Percentiles rank a stretch among this genome's conserved stretches.
phyloP scores from a whole-genome alignment of 1,284 basidiomycete species.

The Tilletia walkeri region DNA sequence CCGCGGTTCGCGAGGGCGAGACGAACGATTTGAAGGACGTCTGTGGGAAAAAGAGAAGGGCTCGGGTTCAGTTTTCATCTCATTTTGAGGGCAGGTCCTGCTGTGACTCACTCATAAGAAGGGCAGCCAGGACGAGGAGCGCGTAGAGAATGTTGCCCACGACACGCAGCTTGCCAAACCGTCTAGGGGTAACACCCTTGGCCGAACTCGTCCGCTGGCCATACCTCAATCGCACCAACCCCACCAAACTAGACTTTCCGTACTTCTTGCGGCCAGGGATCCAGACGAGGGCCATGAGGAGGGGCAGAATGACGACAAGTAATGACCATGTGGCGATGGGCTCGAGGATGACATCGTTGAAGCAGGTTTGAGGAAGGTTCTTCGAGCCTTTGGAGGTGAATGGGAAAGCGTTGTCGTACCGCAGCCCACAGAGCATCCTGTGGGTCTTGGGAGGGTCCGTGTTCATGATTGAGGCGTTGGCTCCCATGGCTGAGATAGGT shows the following conservation, averaged over 20 bases:
- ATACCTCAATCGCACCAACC: not conserved
- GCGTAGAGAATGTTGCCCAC: conserved; percentile 30
- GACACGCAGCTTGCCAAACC: not conserved
- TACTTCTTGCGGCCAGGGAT: conserved; percentile 15
- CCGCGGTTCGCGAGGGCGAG: conserved; percentile 39
- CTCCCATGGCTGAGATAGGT: conserved; percentile 8
- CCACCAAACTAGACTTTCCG: conserved; percentile 11
- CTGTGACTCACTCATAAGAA: conserved; percentile 39
- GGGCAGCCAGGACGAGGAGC: conserved; percentile 33
- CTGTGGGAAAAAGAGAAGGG: conserved; percentile 20
- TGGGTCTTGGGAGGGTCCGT: conserved; percentile 13
- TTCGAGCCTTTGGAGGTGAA: conserved; percentile 26
- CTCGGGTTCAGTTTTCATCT: too few relatives aligned
- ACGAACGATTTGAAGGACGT: conserved; percentile 40
- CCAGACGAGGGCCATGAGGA: conserved; percentile 19
- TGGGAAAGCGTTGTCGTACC: conserved; percentile 4
- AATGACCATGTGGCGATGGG: conserved; percentile 38
- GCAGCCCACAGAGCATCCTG: conserved; percentile 1
- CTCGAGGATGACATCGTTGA: conserved; percentile 39
- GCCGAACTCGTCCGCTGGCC: not conserved
- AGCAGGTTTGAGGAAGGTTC: conserved; percentile 34
- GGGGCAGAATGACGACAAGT: conserved; percentile 27
- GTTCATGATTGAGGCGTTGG: conserved; percentile 11
- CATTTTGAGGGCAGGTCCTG: not conserved
- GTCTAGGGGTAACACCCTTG: conserved; percentile 4